Conservation (phyloP, 768 basidiomycete genomes). For the Calocybe gangraenosa region DNA sequence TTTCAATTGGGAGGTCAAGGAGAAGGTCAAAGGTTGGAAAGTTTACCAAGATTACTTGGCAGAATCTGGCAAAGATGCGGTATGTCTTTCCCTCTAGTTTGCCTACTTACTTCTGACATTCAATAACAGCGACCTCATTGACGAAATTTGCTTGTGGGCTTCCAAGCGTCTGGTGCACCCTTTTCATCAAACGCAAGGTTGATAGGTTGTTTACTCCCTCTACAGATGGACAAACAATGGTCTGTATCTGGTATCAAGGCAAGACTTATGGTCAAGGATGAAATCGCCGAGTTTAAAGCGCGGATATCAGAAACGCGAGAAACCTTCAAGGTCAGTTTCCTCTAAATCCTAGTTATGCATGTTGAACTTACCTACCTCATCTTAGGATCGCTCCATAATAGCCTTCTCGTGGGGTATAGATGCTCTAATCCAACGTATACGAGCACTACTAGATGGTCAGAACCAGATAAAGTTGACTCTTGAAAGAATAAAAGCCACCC, state of each 20-base stretch:
- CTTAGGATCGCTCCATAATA: slow-evolving; percentile 6
- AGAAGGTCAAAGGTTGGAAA: neutral
- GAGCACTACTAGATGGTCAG: neutral
- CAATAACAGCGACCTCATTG: slow-evolving; percentile 7
- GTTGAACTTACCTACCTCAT: neutral
- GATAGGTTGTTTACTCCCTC: neutral
- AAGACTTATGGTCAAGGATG: neutral
- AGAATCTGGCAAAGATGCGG: slow-evolving; percentile 10
- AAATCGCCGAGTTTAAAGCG: slow-evolving; percentile 4
- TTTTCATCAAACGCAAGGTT: neutral
- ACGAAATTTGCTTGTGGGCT: slow-evolving; percentile 12
- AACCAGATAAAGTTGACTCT: neutral
- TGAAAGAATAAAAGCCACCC: neutral
- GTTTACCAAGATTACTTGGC: slow-evolving; percentile 6
- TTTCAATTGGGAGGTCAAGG: too few species aligned
- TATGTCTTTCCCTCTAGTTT: neutral
- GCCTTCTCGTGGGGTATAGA: slow-evolving; percentile 5
- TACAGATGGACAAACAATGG: slow-evolving; percentile 2
- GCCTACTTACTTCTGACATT: neutral
- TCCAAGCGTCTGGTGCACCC: slow-evolving; percentile 1
- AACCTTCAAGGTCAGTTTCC: slow-evolving; percentile 3
- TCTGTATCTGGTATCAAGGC: neutral
- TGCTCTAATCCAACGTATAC: neutral
- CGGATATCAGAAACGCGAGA: slow-evolving; percentile 4
- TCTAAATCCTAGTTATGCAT: neutral